Evolutionary conservation across 2,329 filamentous ascomycete genomes (phyloP), one percentile per base, ranked within the genome.

Genomic region (Penicillium sp.): DNA sequence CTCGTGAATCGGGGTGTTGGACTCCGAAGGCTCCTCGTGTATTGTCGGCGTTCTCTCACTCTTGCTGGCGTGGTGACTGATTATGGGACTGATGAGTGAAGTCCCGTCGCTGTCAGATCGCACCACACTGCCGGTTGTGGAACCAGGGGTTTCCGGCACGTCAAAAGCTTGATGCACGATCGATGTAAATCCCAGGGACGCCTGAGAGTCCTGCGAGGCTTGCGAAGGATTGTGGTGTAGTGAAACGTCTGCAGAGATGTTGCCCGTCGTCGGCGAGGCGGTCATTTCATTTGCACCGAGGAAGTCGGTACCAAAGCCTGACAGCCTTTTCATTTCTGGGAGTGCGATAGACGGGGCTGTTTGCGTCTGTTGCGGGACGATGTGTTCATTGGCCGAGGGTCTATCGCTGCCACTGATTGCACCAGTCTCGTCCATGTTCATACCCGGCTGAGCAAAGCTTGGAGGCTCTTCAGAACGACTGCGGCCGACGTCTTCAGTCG

Each of bases 91-190:
- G 52, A 86, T 81, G 27, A 73, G 73, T 42, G 77, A 75, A 7
- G 82, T 84, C 52, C 81, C 82, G 50, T 77, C 77, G 48, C 81
- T 85, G 55, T 84, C 79, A 45, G 79, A 83, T 51, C 82, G 72
- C 33, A 68, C 72, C n/a, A 82, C 67, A 36, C 70, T 76, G 45
- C 71, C 73, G n/a, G 77, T 76, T 8, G 74, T 71, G 3, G 79
- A 78, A 37, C 75, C 69, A 5, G 73, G 72, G 34, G 80, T 78
- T 51, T 81, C 76, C 26, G 68, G 72, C 39, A 76, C 73, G 58
- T 84, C 81, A 59, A 86, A 86, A 12, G 83, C 83, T 61, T 83
- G 78, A 56, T 84, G 73, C 4, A 86, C 83, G 11, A 80, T 78
- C 1, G 80, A 79, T 33, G 68, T 69, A 58, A 81, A 81, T n/a